Evolutionary conservation across 768 basidiomycete genomes (phyloP), one percentile per base, ranked within the genome.

Genomic region (Serpula lacrymans): DNA sequence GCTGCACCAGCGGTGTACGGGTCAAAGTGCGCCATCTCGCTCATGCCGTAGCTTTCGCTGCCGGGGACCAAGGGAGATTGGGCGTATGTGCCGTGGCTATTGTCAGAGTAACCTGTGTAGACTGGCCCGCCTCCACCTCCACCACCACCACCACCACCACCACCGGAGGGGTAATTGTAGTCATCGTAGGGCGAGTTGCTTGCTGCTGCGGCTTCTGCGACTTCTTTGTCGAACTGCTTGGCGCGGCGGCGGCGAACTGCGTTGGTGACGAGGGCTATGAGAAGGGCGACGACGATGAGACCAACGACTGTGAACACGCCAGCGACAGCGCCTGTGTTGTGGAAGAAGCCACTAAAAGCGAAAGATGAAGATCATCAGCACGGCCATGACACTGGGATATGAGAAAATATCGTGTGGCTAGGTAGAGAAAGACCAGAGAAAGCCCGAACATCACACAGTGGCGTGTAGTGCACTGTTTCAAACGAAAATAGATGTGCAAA

Each of bases 221-320:
- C 77, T 38, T 88, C 87, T n/a, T 71, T 69, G 55, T 89, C 87
- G 50, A 86, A 82, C 30, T 73, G 69, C 45, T 69, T 58, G 3
- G 78, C 79, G 1, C 82, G 78, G 6, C 81, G 79, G 0, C 85
- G 77, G 7, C 84, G 80, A 48, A 85, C 45, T 45, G 62, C 60
- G 42, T 71, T 77, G 26, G 75, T 71, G 33, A 75, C 45, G 21
- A 78, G 46, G 6, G 65, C 66, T 45, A 88, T 54, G 52, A 75
- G 11, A 50, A 84, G 39, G 7, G 64, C 77, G 34, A 78, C 47
- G 14, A 53, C 77, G 37, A 84, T 55, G 24, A 88, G 50, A n/a
- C 85, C 85, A 12, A 81, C 83, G 33, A 79, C 82, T 14, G 78
- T 64, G 64, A 88, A 88, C 0, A 79, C 77, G 10, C 80, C 86